Conservation (phyloP, 495 filamentous ascomycete species). For the Daldinia vernicosa region DNA sequence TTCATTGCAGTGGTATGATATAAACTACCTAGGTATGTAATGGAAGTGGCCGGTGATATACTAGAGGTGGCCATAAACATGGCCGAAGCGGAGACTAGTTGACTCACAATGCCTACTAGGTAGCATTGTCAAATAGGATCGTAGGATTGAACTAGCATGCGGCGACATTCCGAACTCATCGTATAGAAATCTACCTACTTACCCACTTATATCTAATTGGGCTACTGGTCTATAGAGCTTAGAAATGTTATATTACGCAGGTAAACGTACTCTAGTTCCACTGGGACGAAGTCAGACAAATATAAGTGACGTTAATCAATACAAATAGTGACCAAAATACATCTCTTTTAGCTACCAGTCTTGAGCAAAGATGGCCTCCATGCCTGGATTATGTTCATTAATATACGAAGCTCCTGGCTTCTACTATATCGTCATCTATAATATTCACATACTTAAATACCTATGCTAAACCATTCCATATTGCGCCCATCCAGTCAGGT, state of each 20-base stretch:
- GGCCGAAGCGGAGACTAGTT: background rate
- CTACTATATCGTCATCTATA: background rate
- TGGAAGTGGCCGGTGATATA: too few species aligned
- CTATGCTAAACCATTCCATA: slow-evolving; percentile 25
- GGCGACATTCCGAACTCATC: background rate
- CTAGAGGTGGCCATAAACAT: too few species aligned
- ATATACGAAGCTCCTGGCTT: background rate
- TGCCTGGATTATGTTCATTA: background rate
- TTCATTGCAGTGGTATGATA: too few species aligned
- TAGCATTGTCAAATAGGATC: background rate
- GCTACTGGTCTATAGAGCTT: background rate
- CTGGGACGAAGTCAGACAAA: too few species aligned
- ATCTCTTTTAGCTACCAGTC: background rate
- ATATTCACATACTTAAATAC: background rate
- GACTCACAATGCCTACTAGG: background rate
- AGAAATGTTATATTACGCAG: background rate
- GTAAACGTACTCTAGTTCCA: too few species aligned
- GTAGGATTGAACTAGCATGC: background rate
- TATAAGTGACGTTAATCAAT: too few species aligned
- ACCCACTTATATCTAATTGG: background rate
- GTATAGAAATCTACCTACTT: background rate
- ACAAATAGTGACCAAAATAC: background rate
- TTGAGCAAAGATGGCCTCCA: background rate
- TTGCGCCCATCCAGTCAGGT: slow-evolving; percentile 26
- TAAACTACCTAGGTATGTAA: too few species aligned